Evolutionary conservation across 495 filamentous ascomycete species (phyloP).

Genomic region (Arthonia radiata): DNA sequence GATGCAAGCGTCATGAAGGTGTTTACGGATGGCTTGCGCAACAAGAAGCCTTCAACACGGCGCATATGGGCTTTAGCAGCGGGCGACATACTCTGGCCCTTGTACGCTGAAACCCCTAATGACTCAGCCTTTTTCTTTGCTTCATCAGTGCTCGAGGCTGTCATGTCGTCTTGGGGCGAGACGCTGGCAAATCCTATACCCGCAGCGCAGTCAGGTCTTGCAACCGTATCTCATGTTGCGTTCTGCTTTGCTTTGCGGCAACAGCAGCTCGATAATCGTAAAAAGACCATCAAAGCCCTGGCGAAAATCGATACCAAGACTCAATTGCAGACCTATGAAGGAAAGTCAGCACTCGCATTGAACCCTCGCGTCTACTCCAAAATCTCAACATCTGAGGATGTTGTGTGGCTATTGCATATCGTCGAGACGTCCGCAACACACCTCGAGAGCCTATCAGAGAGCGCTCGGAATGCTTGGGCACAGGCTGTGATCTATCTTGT

Average conservation of each 20-base stretch:
- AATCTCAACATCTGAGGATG: conserved; percentile 41
- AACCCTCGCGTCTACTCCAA: conserved; percentile 68
- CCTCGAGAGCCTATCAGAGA: conserved; percentile 1
- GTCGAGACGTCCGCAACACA: conserved; percentile 12
- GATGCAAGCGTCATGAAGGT: conserved; percentile 39
- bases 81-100: conserved; percentile 44
- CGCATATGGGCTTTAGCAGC: conserved; percentile 54
- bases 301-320: conserved; percentile 35
- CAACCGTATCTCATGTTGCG: conserved; percentile 47
- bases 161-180: conserved; percentile 55
- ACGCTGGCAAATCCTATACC: conserved; percentile 47
- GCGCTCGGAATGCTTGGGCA: conserved; percentile 35
- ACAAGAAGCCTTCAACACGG: conserved; percentile 60
- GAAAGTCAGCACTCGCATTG: conserved; percentile 66
- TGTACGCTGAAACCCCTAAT: conserved; percentile 18
- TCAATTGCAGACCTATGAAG: conserved; percentile 33
- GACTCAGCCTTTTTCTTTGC: conserved; percentile 20
- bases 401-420: conserved; percentile 48
- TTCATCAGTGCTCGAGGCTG: conserved; percentile 32
- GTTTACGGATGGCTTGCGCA: conserved; percentile 55
- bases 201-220: conserved; percentile 50
- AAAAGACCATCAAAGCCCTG: conserved; percentile 19
- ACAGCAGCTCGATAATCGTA: conserved; percentile 18
- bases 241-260: conserved; percentile 35
- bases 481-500: conserved; percentile 63